Conservation (phyloP, 2,329 filamentous ascomycete genomes). For the Huntiella abstrusa region DNA sequence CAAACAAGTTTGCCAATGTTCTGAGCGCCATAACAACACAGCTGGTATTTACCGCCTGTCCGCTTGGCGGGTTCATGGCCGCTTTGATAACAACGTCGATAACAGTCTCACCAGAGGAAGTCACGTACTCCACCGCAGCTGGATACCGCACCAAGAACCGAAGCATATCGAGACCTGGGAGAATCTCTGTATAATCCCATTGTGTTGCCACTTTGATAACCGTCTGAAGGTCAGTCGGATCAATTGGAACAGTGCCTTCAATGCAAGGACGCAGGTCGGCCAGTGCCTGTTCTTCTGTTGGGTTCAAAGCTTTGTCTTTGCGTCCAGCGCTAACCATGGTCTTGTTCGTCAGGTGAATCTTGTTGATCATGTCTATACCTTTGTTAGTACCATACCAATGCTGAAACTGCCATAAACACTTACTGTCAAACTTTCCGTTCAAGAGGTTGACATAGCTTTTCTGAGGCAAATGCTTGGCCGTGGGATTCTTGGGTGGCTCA, state of each 20-base stretch:
- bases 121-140: slow-evolving; percentile 40
- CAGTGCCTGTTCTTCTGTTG: slow-evolving; percentile 47
- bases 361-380: slow-evolving; percentile 48
- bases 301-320: slow-evolving; percentile 57
- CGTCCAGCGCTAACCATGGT: slow-evolving; percentile 50
- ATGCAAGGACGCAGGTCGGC: slow-evolving; percentile 42
- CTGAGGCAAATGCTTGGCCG: slow-evolving; percentile 49
- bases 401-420: slow-evolving; percentile 11
- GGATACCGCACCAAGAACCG: slow-evolving; percentile 61
- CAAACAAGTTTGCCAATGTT: slow-evolving; percentile 67
- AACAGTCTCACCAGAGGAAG: slow-evolving; percentile 35
- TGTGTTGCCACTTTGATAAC: slow-evolving; percentile 52
- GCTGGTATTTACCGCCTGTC: slow-evolving; percentile 47
- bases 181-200: slow-evolving; percentile 65
- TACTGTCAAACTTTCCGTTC: slow-evolving; percentile 45
- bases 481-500: slow-evolving; percentile 20
- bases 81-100: slow-evolving; percentile 31
- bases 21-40: slow-evolving; percentile 76
- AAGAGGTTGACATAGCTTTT: slow-evolving; percentile 55
- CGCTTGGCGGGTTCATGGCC: slow-evolving; percentile 25
- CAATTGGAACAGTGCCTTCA: slow-evolving; percentile 34
- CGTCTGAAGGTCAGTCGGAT: slow-evolving; percentile 36
- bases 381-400: slow-evolving; percentile 8
- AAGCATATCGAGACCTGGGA: slow-evolving; percentile 72
- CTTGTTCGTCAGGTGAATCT: slow-evolving; percentile 57